A percentile compares a stretch with the other conserved stretches of the same genome.
These are phyloP conservation scores for Pseudogymnoascus sp. DNA, from an alignment of 2,329 filamentous ascomycete genomes.

Conservation along the genomic window DNA sequence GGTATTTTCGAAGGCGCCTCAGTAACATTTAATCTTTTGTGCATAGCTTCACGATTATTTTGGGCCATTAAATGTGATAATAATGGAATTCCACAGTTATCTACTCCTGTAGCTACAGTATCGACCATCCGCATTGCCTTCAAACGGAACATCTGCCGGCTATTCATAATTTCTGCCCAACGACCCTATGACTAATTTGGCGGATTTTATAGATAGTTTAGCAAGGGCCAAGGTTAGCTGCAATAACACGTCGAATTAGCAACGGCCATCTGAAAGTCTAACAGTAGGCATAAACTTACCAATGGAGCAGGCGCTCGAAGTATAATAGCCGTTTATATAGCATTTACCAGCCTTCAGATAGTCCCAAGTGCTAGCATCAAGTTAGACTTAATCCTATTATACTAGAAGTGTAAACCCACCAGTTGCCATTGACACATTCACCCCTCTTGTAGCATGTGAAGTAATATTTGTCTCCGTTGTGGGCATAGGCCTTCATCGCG, in stretches of 20 bases:
- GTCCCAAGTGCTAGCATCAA: background rate
- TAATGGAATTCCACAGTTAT: background rate
- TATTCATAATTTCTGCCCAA: background rate
- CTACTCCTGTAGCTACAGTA: background rate
- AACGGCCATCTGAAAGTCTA: background rate
- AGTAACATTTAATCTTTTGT: background rate
- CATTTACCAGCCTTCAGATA: background rate
- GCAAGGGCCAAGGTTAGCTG: background rate
- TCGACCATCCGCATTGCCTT: background rate
- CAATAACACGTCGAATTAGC: background rate
- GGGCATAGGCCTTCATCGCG: too few relatives aligned
- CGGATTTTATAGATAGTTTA: background rate
- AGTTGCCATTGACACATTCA: too few relatives aligned
- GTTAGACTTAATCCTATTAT: background rate
- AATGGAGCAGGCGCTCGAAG: background rate
- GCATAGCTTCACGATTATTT: background rate
- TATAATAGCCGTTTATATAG: background rate
- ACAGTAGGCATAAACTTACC: background rate
- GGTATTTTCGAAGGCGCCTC: background rate
- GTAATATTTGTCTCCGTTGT: too few relatives aligned
- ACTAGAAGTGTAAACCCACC: too few relatives aligned
- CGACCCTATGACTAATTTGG: too few relatives aligned
- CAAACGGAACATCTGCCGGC: background rate
- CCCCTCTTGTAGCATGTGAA: too few relatives aligned
- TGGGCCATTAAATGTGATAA: background rate